A percentile compares a stretch with the other conserved stretches of the same genome.
phyloP scores from a whole-genome alignment of 2,329 filamentous ascomycete species.

The Dryadomyces sulphureus region DNA sequence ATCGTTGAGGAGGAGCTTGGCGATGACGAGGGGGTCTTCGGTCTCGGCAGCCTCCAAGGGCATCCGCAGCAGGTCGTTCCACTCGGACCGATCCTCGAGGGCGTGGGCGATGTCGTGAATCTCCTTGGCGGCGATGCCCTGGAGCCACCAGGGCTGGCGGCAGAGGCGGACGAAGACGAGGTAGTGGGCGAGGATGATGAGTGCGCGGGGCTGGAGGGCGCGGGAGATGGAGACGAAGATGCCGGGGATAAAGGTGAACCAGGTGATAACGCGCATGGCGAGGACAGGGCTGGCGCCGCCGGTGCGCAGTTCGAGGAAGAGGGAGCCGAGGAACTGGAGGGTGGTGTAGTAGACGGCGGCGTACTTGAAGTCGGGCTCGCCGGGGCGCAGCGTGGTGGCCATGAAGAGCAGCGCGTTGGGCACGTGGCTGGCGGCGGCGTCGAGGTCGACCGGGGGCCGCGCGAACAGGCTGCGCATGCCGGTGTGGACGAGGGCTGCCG shows the following conservation, averaged over 20 bases:
- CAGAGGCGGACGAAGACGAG: slow-evolving; percentile 33
- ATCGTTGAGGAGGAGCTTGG: slow-evolving; percentile 28
- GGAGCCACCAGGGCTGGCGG: slow-evolving; percentile 33
- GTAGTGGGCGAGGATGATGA: slow-evolving; percentile 39
- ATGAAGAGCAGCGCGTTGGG: slow-evolving; percentile 35
- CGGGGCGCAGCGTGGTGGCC: slow-evolving; percentile 27
- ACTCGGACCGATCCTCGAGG: slow-evolving; percentile 20
- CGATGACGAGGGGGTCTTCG: slow-evolving; percentile 17
- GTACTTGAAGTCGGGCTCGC: slow-evolving; percentile 26
- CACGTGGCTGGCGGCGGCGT: slow-evolving; percentile 23
- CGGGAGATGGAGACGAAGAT: slow-evolving; percentile 28
- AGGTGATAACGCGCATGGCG: slow-evolving; percentile 34
- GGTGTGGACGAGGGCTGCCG: slow-evolving; percentile 31
- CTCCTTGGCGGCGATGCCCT: slow-evolving; percentile 28
- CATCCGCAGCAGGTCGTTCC: slow-evolving; percentile 24
- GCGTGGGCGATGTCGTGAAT: slow-evolving; percentile 26
- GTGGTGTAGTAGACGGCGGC: slow-evolving; percentile 28
- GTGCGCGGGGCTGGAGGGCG: slow-evolving; percentile 26
- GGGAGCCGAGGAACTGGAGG: slow-evolving; percentile 33
- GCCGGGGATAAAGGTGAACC: slow-evolving; percentile 34
- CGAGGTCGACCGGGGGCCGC: slow-evolving; percentile 32
- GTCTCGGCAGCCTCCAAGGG: slow-evolving; percentile 23
- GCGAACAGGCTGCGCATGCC: slow-evolving; percentile 32
- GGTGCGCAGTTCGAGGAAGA: slow-evolving; percentile 31
- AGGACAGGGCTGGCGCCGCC: slow-evolving; percentile 27